phyloP scores from a whole-genome alignment of 1,284 basidiomycete species.

The Vanrija sp. region DNA sequence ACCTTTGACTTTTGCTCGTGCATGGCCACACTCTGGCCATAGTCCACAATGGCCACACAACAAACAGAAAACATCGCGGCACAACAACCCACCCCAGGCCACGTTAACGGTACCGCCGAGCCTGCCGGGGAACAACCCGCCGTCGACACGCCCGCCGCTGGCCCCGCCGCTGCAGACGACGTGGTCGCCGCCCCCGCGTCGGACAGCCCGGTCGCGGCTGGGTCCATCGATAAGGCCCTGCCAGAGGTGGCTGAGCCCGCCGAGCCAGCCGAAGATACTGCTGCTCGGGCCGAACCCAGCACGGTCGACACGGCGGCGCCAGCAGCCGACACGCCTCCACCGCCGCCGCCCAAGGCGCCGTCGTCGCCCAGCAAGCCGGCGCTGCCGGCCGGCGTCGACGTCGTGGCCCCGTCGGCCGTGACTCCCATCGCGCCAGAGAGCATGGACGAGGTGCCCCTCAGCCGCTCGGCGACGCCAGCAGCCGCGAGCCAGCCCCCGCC shows the following conservation, averaged over 20 bases:
- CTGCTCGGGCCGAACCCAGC: neutral
- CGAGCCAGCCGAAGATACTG: neutral
- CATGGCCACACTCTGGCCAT: too few relatives aligned
- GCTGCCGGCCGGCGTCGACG: neutral
- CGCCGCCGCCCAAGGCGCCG: slow-evolving; percentile 5
- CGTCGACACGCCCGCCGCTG: too few relatives aligned
- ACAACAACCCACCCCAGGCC: too few relatives aligned
- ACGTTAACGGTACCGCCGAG: too few relatives aligned
- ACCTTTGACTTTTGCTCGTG: too few relatives aligned
- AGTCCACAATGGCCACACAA: too few relatives aligned
- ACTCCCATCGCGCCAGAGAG: slow-evolving; percentile 6
- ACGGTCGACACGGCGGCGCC: neutral
- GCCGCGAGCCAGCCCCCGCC: neutral
- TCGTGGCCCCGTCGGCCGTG: neutral
- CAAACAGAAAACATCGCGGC: too few relatives aligned
- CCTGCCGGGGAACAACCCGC: too few relatives aligned
- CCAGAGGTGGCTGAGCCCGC: neutral
- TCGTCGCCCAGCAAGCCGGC: neutral
- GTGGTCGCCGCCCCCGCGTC: neutral
- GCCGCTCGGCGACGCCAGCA: slow-evolving; percentile 8
- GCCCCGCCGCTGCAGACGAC: neutral
- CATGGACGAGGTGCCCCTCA: slow-evolving; percentile 28
- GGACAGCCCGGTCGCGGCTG: neutral
- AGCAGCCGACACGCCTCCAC: slow-evolving; percentile 4
- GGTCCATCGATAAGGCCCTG: neutral